Evolutionary conservation across 1,284 basidiomycete genomes (phyloP).

Genomic region (Acaromyces ingoldii): DNA sequence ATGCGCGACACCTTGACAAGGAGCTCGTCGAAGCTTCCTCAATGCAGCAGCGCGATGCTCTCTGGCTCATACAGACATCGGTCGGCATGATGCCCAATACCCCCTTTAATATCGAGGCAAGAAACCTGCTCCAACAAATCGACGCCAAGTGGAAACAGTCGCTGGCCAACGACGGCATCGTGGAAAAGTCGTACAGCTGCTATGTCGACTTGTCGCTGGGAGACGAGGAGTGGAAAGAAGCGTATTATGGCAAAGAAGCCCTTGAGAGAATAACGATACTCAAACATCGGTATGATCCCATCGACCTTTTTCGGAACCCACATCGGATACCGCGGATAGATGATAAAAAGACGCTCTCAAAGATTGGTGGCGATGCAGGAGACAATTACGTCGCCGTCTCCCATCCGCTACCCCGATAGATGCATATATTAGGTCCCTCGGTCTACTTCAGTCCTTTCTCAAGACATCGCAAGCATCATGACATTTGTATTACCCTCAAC

Average conservation of each 20-base stretch:
- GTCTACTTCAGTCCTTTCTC: too few species aligned
- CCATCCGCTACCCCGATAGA: too few species aligned
- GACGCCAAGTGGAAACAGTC: slow-evolving; percentile 18
- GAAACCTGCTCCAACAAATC: slow-evolving; percentile 9
- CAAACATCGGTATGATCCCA: slow-evolving; percentile 12
- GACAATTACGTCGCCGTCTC: too few species aligned
- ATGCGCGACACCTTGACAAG: slow-evolving; percentile 12
- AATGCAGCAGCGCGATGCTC: slow-evolving; percentile 32
- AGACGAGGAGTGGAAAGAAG: slow-evolving; percentile 21
- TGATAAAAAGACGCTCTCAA: too few species aligned
- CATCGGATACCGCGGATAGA: too few species aligned
- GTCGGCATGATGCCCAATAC: slow-evolving; percentile 18
- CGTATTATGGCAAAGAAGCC: slow-evolving; percentile 31
- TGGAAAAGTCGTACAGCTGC: slow-evolving; percentile 26
- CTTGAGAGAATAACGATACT: background rate
- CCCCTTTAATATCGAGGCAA: slow-evolving; percentile 8
- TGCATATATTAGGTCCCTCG: too few species aligned
- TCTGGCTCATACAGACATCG: slow-evolving; percentile 40
- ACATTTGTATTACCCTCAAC: too few species aligned
- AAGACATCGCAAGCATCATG: too few species aligned
- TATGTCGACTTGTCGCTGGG: slow-evolving; percentile 33
- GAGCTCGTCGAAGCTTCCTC: slow-evolving; percentile 17
- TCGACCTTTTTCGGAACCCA: slow-evolving; percentile 10
- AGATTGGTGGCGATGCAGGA: too few species aligned
- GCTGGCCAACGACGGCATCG: slow-evolving; percentile 14